Conservation (phyloP, 2,329 filamentous ascomycete species). For the Pleoardoris graminearum region DNA sequence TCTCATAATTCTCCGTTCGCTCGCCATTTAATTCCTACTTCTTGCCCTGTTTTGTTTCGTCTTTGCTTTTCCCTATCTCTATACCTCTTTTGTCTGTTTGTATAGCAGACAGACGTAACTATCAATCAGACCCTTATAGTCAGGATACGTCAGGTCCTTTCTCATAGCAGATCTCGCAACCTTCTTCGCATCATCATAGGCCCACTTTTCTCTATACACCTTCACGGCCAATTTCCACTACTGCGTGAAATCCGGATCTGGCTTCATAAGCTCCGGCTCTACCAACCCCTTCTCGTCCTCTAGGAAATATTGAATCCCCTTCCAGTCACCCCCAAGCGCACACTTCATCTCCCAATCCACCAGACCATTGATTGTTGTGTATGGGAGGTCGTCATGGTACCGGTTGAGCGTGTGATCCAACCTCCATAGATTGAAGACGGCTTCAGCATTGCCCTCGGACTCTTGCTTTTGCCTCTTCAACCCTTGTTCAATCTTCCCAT, state of each 20-base stretch:
- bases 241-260: neutral
- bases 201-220: neutral
- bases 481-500: neutral
- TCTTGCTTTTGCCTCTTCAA: neutral
- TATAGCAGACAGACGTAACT: too few species aligned
- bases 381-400: neutral
- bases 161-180: neutral
- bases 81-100: too few species aligned
- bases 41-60: too few species aligned
- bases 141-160: too few species aligned
- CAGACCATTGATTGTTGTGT: neutral
- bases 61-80: too few species aligned
- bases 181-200: neutral
- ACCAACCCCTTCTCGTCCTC: neutral
- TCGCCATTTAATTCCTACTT: too few species aligned
- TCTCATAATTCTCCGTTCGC: too few species aligned
- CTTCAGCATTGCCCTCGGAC: neutral
- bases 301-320: neutral
- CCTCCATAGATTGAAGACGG: neutral
- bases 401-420: neutral
- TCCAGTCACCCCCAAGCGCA: neutral
- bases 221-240: neutral
- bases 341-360: conserved; percentile 1
- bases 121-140: too few species aligned
- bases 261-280: neutral